Percentiles rank a stretch among this genome's conserved stretches.
Evolutionary conservation across 2,329 filamentous ascomycete species (phyloP).

Genomic region (Aspergillus awamori): DNA sequence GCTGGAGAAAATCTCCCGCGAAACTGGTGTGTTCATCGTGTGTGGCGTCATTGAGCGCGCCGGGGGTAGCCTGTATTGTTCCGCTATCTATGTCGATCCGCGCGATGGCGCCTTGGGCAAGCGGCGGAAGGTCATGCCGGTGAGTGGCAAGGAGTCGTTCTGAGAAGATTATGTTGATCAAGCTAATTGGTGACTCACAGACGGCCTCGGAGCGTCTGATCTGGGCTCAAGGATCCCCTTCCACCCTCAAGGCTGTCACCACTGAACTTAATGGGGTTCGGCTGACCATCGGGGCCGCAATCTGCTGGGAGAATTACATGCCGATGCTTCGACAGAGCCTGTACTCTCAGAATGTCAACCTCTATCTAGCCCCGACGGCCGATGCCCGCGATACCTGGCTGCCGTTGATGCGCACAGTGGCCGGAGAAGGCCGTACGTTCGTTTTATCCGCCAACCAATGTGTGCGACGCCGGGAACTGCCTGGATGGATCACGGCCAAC

Average conservation of each 20-base stretch:
- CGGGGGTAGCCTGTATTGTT: slow-evolving; percentile 83
- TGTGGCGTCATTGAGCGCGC: slow-evolving; percentile 77
- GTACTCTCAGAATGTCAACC: slow-evolving; percentile 87
- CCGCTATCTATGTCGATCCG: slow-evolving; percentile 80
- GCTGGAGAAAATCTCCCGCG: slow-evolving; percentile 72
- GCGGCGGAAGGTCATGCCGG: slow-evolving; percentile 88
- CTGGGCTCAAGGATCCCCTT: slow-evolving; percentile 83
- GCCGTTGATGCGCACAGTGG: slow-evolving; percentile 78
- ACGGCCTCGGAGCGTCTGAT: slow-evolving; percentile 81
- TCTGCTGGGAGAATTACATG: slow-evolving; percentile 99
- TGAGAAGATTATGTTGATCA: not conserved
- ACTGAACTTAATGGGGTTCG: slow-evolving; percentile 77
- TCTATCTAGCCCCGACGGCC: slow-evolving; percentile 89
- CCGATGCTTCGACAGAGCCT: slow-evolving; percentile 79
- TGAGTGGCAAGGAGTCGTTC: slow-evolving; percentile 43
- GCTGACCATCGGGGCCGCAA: slow-evolving; percentile 80
- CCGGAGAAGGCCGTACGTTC: slow-evolving; percentile 79
- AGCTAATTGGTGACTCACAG: slow-evolving; percentile 33
- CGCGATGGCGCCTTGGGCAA: slow-evolving; percentile 74
- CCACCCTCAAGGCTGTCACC: slow-evolving; percentile 76
- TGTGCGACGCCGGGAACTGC: slow-evolving; percentile 61
- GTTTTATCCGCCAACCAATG: slow-evolving; percentile 87
- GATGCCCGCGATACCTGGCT: slow-evolving; percentile 84
- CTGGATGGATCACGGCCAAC: slow-evolving; percentile 56
- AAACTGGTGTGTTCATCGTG: slow-evolving; percentile 81